phyloP scores from a whole-genome alignment of 352 stramenopile genomes.

The Pythium aquatile region DNA sequence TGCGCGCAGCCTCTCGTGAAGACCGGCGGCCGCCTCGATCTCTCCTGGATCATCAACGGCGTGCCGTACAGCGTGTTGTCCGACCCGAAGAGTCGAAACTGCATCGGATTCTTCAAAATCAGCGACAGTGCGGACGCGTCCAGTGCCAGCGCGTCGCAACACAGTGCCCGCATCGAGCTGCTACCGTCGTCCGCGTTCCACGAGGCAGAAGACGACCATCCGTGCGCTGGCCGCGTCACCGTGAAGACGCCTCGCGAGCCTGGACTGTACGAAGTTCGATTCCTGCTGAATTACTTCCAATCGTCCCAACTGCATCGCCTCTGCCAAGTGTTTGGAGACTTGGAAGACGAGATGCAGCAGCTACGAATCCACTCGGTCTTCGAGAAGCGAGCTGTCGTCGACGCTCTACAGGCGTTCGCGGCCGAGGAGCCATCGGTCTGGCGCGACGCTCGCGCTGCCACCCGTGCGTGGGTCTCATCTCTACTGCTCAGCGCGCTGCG shows the following conservation, averaged over 20 bases:
- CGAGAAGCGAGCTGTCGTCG: conserved; percentile 41
- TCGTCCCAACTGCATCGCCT: conserved; percentile 49
- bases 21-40: conserved; percentile 39
- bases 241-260: conserved; percentile 41
- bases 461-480: conserved; percentile 41
- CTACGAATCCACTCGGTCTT: conserved; percentile 53
- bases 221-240: conserved; percentile 42
- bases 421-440: conserved; percentile 31
- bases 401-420: conserved; percentile 42
- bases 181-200: conserved; percentile 51
- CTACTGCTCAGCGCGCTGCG: conserved; percentile 48
- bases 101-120: conserved; percentile 56
- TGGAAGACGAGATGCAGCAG: conserved; percentile 64
- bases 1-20: conserved; percentile 44
- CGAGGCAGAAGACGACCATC: conserved; percentile 30
- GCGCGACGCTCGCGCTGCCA: conserved; percentile 42
- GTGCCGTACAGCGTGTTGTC: conserved; percentile 46
- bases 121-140: conserved; percentile 4
- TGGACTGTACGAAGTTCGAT: conserved; percentile 60
- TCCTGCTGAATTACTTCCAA: conserved; percentile 66
- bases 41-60: conserved; percentile 56
- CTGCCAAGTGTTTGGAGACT: conserved; percentile 51
- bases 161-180: conserved; percentile 41
- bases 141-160: conserved; percentile 16
- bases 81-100: conserved; percentile 47